Evolutionary conservation across 177 flowering plant genomes (phyloP), one percentile per base, ranked within the genome.

Genomic region (Vitis hybrid): DNA sequence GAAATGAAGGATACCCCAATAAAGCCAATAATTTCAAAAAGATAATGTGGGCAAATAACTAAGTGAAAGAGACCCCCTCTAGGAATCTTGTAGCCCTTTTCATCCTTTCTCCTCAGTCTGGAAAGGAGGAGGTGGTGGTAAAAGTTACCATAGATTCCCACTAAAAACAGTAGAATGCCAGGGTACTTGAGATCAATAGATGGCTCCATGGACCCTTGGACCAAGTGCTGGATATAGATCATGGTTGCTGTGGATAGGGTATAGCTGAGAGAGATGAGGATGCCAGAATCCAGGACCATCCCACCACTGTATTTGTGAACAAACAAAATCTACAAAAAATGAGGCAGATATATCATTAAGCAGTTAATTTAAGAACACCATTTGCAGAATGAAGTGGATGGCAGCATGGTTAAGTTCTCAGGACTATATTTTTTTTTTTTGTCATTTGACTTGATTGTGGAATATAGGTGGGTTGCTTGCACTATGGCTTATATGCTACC

Each of bases 221-320:
- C 48, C 3, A 86, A 66, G 69, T 77, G 70, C 24, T 89, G 97
- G 15, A 77, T 62, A 52, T 89, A 89, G 11, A 89, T 79, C 76
- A 81, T 70, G 60, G 60, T 75, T 71, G 72, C 77, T 9, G 87
- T 70, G 14, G 75, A 32, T n/a, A 70, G 0, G 74, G 76, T 75
- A 68, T 89, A 89, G 68, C 87, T 74, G 3, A 80, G 32, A 10
- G 83, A 56, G 71, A 89, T 83, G 0, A 19, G 1, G 6, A 84
- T 70, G 52, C 64, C 73, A 7, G 86, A 40, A 8, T 84, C 84
- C 1, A 88, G 62, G 8, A 60, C 70, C 87, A 84, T 86, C 2
- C 49, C 68, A 7, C 91, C 90, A 69, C 97, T 89, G 71, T 82
- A 89, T 69, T 76, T 88, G 81, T 91, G 97, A 63, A 89, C 64